phyloP scores from a whole-genome alignment of 2,329 filamentous ascomycete species.

The Colletotrichum costaricense region DNA sequence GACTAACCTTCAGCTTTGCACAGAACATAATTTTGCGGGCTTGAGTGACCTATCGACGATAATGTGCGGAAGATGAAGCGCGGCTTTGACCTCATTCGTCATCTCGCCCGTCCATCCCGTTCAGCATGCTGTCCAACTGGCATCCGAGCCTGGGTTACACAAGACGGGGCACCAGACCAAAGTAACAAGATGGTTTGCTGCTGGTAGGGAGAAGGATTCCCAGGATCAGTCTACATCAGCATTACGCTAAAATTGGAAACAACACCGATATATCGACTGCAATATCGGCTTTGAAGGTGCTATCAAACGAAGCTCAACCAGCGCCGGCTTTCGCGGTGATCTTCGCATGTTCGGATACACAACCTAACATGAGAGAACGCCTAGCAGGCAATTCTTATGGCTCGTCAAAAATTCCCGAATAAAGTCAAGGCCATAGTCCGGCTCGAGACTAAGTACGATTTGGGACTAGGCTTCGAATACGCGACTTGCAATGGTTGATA shows the following conservation, averaged over 20 bases:
- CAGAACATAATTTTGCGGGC: neutral
- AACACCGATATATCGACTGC: conserved; percentile 8
- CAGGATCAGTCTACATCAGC: neutral
- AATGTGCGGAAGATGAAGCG: neutral
- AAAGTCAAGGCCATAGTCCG: conserved; percentile 45
- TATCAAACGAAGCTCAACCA: conserved; percentile 4
- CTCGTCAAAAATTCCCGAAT: conserved; percentile 38
- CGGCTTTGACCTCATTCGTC: neutral
- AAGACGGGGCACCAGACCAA: conserved; percentile 8
- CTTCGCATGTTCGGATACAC: neutral
- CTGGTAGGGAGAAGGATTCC: neutral
- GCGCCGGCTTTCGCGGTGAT: conserved; percentile 1
- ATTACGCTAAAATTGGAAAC: conserved; percentile 23
- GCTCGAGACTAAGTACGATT: conserved; percentile 23
- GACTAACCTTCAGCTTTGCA: neutral
- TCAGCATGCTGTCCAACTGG: neutral
- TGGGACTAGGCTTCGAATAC: conserved; percentile 19
- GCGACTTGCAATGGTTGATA: neutral
- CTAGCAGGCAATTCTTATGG: conserved; percentile 6
- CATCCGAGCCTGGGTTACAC: conserved; percentile 11
- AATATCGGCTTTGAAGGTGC: neutral
- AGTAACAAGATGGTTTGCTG: conserved; percentile 15
- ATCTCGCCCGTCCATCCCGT: neutral
- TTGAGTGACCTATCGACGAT: neutral
- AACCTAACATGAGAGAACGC: conserved; percentile 1